A percentile compares a stretch with the other conserved stretches of the same genome.
phyloP scores from a whole-genome alignment of 345 rosid genomes.

The Litchi chinensis region DNA sequence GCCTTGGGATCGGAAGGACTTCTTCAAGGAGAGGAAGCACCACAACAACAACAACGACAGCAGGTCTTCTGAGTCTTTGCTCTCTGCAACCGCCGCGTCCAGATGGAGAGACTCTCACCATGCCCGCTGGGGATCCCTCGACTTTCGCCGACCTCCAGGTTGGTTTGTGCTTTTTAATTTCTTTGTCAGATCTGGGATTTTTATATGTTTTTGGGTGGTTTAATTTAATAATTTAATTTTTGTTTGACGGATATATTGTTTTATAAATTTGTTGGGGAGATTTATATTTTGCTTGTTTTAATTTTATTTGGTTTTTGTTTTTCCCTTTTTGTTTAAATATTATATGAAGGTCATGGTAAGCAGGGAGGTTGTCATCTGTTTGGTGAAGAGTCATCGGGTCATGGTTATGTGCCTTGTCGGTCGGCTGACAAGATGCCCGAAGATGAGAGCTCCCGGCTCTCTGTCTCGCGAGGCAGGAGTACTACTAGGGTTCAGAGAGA shows the following conservation, averaged over 20 bases:
- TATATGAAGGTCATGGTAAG: conserved; percentile 84
- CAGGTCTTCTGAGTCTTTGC: conserved; percentile 57
- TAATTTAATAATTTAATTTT: not conserved
- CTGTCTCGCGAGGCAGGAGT: conserved; percentile 60
- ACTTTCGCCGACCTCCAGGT: conserved; percentile 86
- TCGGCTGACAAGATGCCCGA: conserved; percentile 61
- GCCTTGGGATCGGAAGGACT: conserved; percentile 92
- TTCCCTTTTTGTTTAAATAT: conserved; percentile 36
- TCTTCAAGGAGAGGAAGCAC: conserved; percentile 78
- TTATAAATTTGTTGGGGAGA: conserved; percentile 6
- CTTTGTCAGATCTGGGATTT: conserved; percentile 5
- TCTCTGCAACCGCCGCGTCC: conserved; percentile 5
- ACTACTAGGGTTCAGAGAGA: conserved; percentile 72
- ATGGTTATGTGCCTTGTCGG: conserved; percentile 58
- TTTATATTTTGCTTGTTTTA: conserved; percentile 27
- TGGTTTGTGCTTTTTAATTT: not conserved
- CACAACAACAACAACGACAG: conserved; percentile 39
- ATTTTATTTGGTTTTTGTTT: conserved; percentile 29
- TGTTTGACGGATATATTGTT: not conserved
- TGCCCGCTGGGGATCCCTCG: conserved; percentile 68
- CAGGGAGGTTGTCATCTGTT: conserved; percentile 77
- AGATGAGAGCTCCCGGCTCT: conserved; percentile 53
- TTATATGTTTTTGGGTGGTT: not conserved
- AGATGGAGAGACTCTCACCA: conserved; percentile 84
- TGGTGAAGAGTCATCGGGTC: conserved; percentile 58